Conservation (phyloP, 441 rosid species). For the Erodium texanum region DNA sequence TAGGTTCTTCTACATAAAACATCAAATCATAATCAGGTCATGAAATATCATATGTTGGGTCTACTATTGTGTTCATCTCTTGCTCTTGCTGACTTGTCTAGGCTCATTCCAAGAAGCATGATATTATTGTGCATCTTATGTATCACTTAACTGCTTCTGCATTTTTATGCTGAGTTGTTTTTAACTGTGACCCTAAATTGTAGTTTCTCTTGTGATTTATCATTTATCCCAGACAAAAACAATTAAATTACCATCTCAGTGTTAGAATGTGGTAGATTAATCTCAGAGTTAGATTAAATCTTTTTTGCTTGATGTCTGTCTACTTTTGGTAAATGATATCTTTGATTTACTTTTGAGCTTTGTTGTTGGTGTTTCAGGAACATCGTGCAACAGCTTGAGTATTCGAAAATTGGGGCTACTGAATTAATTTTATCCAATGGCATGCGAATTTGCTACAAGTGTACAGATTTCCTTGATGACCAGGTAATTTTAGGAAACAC, state of each 20-base stretch:
- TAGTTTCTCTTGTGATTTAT: slow-evolving; percentile 4
- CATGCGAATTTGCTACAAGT: slow-evolving; percentile 77
- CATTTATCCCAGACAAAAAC: slow-evolving; percentile 1
- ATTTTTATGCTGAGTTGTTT: neutral
- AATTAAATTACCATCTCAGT: slow-evolving; percentile 3
- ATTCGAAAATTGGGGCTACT: slow-evolving; percentile 68
- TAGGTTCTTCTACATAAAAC: neutral
- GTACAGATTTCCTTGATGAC: slow-evolving; percentile 84
- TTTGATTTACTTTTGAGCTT: slow-evolving; percentile 15
- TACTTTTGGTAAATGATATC: slow-evolving; percentile 6
- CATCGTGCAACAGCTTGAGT: slow-evolving; percentile 48
- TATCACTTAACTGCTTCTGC: neutral
- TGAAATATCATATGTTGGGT: neutral
- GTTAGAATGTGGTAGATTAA: neutral
- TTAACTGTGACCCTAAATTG: neutral
- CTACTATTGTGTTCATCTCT: neutral
- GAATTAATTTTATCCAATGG: slow-evolving; percentile 84
- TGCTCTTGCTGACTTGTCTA: neutral
- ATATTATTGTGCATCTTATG: neutral
- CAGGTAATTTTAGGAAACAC: slow-evolving; percentile 48
- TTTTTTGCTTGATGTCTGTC: neutral
- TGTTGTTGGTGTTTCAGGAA: slow-evolving; percentile 41
- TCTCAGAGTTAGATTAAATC: neutral
- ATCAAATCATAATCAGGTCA: neutral
- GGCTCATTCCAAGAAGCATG: neutral